Conservation (phyloP, 257 asterid species). For the Primulina tabacum region DNA sequence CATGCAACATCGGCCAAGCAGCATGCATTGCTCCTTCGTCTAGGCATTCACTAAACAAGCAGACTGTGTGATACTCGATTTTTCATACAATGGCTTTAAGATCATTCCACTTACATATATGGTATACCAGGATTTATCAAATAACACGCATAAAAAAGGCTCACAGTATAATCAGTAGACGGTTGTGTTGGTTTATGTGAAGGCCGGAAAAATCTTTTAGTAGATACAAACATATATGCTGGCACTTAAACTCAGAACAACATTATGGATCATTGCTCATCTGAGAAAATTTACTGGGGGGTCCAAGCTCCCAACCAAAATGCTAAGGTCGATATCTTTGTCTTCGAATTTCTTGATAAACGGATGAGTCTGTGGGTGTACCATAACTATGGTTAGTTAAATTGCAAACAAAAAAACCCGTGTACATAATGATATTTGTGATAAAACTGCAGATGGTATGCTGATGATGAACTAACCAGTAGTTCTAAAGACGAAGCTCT, state of each 20-base stretch:
- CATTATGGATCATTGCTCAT: slow-evolving; percentile 29
- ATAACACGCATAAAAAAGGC: slow-evolving; percentile 2
- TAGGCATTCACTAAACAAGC: background rate
- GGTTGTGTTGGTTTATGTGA: slow-evolving; percentile 12
- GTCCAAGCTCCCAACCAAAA: slow-evolving; percentile 79
- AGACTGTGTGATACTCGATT: background rate
- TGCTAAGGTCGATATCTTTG: slow-evolving; percentile 84
- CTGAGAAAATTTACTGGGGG: slow-evolving; percentile 73
- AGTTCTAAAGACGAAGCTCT: slow-evolving; percentile 84
- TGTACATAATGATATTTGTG: slow-evolving; percentile 10
- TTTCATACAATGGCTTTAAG: background rate
- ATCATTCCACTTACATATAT: background rate
- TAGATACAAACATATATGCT: slow-evolving; percentile 18
- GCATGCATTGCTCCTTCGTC: background rate
- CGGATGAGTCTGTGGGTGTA: slow-evolving; percentile 29
- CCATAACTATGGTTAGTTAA: background rate
- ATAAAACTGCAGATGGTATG: background rate
- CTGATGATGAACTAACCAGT: slow-evolving; percentile 54
- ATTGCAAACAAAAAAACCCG: background rate
- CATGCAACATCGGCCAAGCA: no score
- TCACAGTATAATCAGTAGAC: slow-evolving; percentile 1
- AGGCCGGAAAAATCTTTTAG: slow-evolving; percentile 4
- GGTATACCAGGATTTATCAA: slow-evolving; percentile 3
- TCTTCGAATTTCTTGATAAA: slow-evolving; percentile 94
- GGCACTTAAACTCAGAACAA: slow-evolving; percentile 15